These are phyloP conservation scores for Cyphellophora attinorum DNA, from an alignment of 2,329 filamentous ascomycete genomes.

Conservation along the genomic window DNA sequence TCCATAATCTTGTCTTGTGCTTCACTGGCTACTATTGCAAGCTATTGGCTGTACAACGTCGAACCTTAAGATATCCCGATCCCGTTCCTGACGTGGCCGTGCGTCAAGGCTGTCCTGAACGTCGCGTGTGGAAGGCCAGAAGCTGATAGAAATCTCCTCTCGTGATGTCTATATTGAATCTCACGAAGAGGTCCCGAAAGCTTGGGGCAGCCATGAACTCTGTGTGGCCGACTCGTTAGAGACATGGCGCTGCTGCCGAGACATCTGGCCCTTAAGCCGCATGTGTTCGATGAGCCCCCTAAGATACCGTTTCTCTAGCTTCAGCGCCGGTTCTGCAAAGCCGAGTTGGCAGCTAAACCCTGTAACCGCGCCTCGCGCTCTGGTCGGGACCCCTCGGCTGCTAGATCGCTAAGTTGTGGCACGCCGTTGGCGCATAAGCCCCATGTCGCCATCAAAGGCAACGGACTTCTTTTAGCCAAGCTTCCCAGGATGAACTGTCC, in stretches of 20 bases:
- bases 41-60: not conserved
- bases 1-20: no score
- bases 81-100: no score
- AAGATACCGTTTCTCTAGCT: no score
- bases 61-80: not conserved
- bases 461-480: constrained; percentile 5
- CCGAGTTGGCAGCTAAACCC: not conserved
- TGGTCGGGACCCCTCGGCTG: not conserved
- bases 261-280: not conserved
- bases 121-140: no score
- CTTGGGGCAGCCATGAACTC: not conserved
- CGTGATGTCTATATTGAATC: no score
- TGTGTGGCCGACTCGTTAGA: not conserved
- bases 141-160: no score
- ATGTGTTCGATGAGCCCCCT: no score
- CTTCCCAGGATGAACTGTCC: no score
- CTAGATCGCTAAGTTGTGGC: not conserved
- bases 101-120: no score
- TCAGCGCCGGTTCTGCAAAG: not conserved
- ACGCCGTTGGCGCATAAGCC: not conserved
- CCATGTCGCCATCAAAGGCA: not conserved
- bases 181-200: no score
- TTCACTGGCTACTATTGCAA: not conserved
- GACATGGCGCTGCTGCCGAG: not conserved
- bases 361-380: no score